phyloP scores from a whole-genome alignment of 2,329 filamentous ascomycete genomes.

The Diaporthe eres region DNA sequence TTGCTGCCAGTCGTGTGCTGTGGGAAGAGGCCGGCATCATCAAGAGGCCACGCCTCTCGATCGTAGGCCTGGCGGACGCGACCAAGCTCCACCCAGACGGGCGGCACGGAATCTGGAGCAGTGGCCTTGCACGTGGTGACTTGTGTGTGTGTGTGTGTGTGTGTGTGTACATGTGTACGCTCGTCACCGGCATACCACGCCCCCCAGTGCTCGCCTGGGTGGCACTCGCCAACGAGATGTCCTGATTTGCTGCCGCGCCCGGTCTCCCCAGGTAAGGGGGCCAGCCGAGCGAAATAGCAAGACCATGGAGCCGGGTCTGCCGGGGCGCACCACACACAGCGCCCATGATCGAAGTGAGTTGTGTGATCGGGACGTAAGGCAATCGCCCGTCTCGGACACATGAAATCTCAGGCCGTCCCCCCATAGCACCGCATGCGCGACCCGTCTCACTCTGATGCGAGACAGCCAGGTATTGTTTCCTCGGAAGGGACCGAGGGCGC shows the following conservation, averaged over 20 bases:
- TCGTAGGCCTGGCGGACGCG: background rate
- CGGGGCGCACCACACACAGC: background rate
- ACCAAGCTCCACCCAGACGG: too few species aligned
- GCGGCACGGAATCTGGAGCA: background rate
- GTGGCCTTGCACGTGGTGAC: background rate
- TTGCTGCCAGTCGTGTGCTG: background rate
- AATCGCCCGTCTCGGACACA: conserved; percentile 12
- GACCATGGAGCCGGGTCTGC: background rate
- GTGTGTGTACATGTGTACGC: background rate
- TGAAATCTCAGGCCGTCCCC: conserved; percentile 24
- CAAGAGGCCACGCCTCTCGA: background rate
- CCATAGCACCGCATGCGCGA: conserved; percentile 31
- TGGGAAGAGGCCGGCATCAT: background rate
- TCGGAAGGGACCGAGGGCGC: conserved; percentile 29
- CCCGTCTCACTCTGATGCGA: conserved; percentile 31
- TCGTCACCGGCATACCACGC: background rate
- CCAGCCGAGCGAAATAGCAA: background rate
- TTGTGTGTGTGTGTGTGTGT: background rate
- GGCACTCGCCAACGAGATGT: conserved; percentile 19
- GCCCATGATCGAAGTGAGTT: conserved; percentile 6
- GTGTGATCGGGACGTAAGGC: conserved; percentile 15
- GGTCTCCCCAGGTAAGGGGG: background rate
- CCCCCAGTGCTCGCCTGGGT: background rate
- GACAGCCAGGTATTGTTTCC: conserved; percentile 5
- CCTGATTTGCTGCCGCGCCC: conserved; percentile 13